Evolutionary conservation across 2,329 filamentous ascomycete species (phyloP).

Genomic region (Venturia oleaginea): DNA sequence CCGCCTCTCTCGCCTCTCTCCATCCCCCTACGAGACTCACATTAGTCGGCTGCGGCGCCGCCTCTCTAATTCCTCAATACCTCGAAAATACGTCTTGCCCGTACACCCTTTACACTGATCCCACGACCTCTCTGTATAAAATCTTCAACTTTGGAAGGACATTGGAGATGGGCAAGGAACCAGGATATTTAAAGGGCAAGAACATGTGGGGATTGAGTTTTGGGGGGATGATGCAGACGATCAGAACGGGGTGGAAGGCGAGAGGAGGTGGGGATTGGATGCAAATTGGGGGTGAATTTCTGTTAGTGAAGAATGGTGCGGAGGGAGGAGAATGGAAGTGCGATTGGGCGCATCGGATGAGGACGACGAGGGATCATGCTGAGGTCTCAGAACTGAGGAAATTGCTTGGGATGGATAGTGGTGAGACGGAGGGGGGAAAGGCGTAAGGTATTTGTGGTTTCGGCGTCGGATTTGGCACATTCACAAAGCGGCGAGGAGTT

Average conservation of each 20-base stretch:
- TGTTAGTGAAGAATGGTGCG: conserved; percentile 49
- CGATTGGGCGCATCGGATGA: conserved; percentile 77
- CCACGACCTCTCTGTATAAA: conserved; percentile 55
- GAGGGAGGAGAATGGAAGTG: conserved; percentile 47
- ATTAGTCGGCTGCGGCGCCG: conserved; percentile 64
- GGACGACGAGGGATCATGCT: conserved; percentile 65
- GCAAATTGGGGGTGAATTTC: conserved; percentile 68
- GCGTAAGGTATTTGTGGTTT: not conserved
- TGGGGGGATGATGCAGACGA: conserved; percentile 45
- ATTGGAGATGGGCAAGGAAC: conserved; percentile 50
- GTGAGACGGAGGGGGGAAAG: not conserved
- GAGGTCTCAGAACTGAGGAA: conserved; percentile 59
- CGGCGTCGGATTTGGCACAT: not conserved
- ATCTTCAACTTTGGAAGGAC: conserved; percentile 61
- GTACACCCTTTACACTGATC: conserved; percentile 72
- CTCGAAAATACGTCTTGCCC: conserved; percentile 51
- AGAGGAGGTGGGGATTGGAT: conserved; percentile 56
- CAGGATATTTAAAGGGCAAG: conserved; percentile 53
- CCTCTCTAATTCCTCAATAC: conserved; percentile 60
- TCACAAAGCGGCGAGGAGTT: not conserved
- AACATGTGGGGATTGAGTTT: conserved; percentile 37
- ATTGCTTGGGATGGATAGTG: conserved; percentile 48
- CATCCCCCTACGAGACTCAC: conserved; percentile 51
- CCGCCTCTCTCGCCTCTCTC: conserved; percentile 37
- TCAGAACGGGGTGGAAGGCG: conserved; percentile 51